Percentiles rank a stretch among this genome's conserved stretches.
Conservation (phyloP, 2,329 filamentous ascomycete genomes). For the Colletotrichum horii region DNA sequence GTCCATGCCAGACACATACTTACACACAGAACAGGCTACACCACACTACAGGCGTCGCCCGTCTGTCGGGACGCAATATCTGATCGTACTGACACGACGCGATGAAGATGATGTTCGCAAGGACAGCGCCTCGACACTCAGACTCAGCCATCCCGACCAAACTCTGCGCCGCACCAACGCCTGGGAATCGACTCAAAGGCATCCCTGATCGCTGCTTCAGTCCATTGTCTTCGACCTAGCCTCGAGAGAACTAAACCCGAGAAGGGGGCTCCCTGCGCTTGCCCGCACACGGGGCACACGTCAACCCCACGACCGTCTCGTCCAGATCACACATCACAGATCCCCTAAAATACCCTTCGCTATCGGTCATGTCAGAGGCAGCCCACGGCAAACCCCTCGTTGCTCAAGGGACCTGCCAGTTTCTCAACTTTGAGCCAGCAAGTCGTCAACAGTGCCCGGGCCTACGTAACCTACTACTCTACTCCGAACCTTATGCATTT, state of each 20-base stretch:
- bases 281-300: background rate
- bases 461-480: background rate
- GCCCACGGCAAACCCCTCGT: background rate
- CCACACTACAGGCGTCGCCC: background rate
- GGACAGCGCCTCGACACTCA: background rate
- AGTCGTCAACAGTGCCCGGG: background rate
- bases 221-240: background rate
- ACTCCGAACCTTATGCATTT: background rate
- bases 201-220: constrained; percentile 11
- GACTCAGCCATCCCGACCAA: background rate
- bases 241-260: background rate
- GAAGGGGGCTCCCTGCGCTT: background rate
- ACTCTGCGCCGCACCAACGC: background rate
- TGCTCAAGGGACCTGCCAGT: background rate
- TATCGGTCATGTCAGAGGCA: constrained; percentile 1
- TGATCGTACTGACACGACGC: background rate
- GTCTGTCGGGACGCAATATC: background rate
- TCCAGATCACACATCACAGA: background rate
- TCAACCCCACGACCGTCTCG: constrained; percentile 16
- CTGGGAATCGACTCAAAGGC: background rate
- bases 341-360: background rate
- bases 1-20: background rate
- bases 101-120: constrained; percentile 8
- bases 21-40: background rate
- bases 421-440: background rate